Percentiles rank a stretch among this genome's conserved stretches.
Conservation (phyloP, 768 basidiomycete genomes). For the Phlegmacium glaucopus region DNA sequence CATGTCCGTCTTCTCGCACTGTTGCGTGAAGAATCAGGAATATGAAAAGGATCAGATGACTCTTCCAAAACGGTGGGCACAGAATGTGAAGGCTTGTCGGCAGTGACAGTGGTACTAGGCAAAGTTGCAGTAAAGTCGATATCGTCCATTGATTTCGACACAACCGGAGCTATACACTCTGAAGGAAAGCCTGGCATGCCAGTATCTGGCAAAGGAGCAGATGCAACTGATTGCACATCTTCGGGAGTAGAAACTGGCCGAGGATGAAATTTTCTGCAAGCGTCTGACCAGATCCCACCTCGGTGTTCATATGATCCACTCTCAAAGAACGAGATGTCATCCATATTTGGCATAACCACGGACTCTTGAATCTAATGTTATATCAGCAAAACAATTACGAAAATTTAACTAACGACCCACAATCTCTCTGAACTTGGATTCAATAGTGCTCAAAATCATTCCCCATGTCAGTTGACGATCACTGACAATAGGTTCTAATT, state of each 20-base stretch:
- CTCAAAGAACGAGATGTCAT: slow-evolving; percentile 96
- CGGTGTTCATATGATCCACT: slow-evolving; percentile 59
- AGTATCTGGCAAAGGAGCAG: slow-evolving; percentile 33
- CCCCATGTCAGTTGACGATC: slow-evolving; percentile 93
- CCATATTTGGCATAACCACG: slow-evolving; percentile 96
- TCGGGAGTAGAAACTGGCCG: slow-evolving; percentile 17
- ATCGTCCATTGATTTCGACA: not conserved
- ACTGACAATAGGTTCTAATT: slow-evolving; percentile 92
- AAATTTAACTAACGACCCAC: slow-evolving; percentile 42
- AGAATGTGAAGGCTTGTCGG: not conserved
- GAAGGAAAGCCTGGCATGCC: slow-evolving; percentile 1
- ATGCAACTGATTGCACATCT: slow-evolving; percentile 31
- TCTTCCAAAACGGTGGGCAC: slow-evolving; percentile 14
- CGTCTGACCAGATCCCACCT: slow-evolving; percentile 89
- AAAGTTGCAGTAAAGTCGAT: not conserved
- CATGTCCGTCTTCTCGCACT: slow-evolving; percentile 50
- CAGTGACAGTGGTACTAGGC: not conserved
- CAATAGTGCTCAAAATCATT: slow-evolving; percentile 88
- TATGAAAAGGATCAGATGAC: too few species aligned
- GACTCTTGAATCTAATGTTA: slow-evolving; percentile 80
- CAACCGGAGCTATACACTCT: slow-evolving; percentile 1
- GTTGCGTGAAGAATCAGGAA: slow-evolving; percentile 17
- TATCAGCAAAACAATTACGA: not conserved
- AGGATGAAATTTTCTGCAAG: slow-evolving; percentile 32
- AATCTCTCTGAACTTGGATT: slow-evolving; percentile 83